Conservation (phyloP, 1,139 yeast genomes). For the Pichia terricola region DNA sequence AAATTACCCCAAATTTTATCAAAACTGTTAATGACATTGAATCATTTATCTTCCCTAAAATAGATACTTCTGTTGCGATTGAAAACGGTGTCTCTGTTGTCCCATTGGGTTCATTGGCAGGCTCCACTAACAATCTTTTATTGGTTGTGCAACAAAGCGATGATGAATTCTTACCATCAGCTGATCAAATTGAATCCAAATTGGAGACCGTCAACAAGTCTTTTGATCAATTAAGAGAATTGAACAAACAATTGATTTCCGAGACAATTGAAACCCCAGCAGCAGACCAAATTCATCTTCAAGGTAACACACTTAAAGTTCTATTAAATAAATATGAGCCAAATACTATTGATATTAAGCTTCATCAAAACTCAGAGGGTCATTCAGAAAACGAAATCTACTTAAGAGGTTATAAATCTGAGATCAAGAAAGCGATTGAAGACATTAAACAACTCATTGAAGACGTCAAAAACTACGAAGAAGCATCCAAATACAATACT, state of each 20-base stretch:
- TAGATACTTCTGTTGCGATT: conserved; percentile 39
- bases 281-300: conserved; percentile 47
- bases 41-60: conserved; percentile 49
- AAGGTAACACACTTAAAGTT: conserved; percentile 39
- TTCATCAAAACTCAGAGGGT: conserved; percentile 34
- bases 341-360: conserved; percentile 32
- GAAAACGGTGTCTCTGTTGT: conserved; percentile 46
- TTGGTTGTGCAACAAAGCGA: conserved; percentile 38
- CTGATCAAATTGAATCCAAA: conserved; percentile 36
- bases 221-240: conserved; percentile 47
- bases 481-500: conserved; percentile 46
- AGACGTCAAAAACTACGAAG: conserved; percentile 57
- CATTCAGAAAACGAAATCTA: conserved; percentile 43
- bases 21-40: conserved; percentile 58
- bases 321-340: conserved; percentile 21
- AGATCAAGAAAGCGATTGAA: conserved; percentile 43
- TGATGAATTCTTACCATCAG: conserved; percentile 44
- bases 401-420: conserved; percentile 53
- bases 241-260: conserved; percentile 46
- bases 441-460: conserved; percentile 48
- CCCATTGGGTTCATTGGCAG: conserved; percentile 40
- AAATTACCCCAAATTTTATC: conserved; percentile 59
- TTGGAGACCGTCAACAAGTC: conserved; percentile 41
- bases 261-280: conserved; percentile 42
- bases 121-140: conserved; percentile 28